These are phyloP conservation scores for Cystobasidium sp. DNA, from an alignment of 1,284 basidiomycete species.

Conservation along the genomic window DNA sequence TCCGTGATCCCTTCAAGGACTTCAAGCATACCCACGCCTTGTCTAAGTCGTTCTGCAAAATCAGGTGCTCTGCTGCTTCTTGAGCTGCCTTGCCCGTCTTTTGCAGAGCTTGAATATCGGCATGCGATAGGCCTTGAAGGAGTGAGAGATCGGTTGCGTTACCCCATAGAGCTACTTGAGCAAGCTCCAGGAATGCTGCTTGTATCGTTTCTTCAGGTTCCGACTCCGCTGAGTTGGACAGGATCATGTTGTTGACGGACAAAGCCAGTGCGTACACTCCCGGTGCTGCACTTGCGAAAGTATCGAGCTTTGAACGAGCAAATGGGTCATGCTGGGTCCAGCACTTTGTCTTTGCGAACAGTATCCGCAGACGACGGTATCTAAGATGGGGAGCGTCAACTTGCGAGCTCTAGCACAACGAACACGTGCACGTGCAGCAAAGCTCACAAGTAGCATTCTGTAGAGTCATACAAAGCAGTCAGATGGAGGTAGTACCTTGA, in stretches of 20 bases:
- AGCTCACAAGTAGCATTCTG: conserved; percentile 42
- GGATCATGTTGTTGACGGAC: conserved; percentile 44
- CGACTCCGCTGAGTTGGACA: conserved; percentile 59
- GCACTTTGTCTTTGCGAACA: conserved; percentile 70
- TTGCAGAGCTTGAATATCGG: conserved; percentile 94
- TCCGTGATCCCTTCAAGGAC: conserved; percentile 74
- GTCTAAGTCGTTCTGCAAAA: conserved; percentile 82
- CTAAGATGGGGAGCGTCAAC: conserved; percentile 58
- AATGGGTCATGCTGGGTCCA: conserved; percentile 89
- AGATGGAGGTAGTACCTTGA: too few species aligned
- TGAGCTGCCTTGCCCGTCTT: conserved; percentile 70
- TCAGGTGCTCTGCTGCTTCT: conserved; percentile 72
- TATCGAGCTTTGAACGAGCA: conserved; percentile 74
- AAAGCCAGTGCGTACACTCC: conserved; percentile 67
- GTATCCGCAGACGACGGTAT: conserved; percentile 80
- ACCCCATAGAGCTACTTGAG: conserved; percentile 70
- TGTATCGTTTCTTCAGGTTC: conserved; percentile 64
- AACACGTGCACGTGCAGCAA: neutral
- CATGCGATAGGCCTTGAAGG: conserved; percentile 88
- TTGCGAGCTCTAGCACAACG: neutral
- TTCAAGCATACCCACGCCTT: conserved; percentile 76
- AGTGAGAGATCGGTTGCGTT: conserved; percentile 95
- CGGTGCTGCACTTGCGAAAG: conserved; percentile 76
- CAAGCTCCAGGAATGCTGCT: conserved; percentile 69
- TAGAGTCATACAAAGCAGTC: conserved; percentile 55